phyloP scores from a whole-genome alignment of 176 grass and related monocot genomes.

The Aegilops tauschii region DNA sequence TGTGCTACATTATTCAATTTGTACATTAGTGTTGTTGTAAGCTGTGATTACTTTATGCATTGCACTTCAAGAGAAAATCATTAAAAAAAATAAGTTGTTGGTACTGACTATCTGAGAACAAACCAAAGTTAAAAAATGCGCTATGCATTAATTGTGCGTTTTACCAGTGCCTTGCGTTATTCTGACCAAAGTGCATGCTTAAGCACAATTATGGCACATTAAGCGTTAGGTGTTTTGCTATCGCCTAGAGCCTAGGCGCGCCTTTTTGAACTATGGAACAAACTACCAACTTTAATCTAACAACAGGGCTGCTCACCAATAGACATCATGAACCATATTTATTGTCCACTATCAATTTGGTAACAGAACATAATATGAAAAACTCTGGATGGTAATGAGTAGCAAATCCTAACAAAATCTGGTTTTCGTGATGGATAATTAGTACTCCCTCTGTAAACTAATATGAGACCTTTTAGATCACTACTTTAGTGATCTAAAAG shows the following conservation, averaged over 20 bases:
- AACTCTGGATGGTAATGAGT: background rate
- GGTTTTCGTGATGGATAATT: background rate
- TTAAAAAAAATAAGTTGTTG: background rate
- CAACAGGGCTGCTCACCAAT: background rate
- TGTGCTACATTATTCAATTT: background rate
- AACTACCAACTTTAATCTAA: background rate
- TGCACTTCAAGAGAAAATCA: background rate
- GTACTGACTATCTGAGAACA: background rate
- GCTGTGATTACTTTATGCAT: background rate
- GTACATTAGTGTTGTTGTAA: background rate
- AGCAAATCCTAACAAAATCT: background rate
- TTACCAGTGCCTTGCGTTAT: no score
- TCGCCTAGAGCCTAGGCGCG: no score
- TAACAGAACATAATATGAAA: constrained; percentile 6
- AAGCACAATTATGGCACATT: no score
- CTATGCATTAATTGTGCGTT: no score
- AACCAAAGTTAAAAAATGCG: no score
- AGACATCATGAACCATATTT: background rate
- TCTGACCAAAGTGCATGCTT: no score
- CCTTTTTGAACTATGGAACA: no score
- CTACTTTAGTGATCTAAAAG: no score
- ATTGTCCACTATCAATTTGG: background rate
- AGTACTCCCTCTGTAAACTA: background rate
- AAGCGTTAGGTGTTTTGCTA: no score
- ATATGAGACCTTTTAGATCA: no score